Conservation (phyloP, 2,329 filamentous ascomycete species). For the Fusarium abutilonis region DNA sequence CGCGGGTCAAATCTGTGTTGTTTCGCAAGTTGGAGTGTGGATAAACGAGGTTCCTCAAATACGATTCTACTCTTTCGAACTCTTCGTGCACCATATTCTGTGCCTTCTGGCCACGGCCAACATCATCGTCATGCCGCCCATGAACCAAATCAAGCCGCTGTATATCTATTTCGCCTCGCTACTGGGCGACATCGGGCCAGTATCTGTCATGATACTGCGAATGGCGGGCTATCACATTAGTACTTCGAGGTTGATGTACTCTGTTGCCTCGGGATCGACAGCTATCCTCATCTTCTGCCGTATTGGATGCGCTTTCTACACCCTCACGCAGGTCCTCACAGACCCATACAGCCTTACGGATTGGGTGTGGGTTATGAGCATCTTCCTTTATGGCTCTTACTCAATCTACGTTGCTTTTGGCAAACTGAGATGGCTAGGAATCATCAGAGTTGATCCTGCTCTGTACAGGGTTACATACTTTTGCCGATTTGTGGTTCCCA, state of each 20-base stretch:
- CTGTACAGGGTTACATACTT: constrained; percentile 20
- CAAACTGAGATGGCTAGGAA: constrained; percentile 33
- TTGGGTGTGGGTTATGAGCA: constrained; percentile 37
- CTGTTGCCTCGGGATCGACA: constrained; percentile 25
- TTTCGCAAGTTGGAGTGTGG: constrained; percentile 42
- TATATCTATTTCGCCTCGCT: constrained; percentile 44
- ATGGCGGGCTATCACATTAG: constrained; percentile 22
- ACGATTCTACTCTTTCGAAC: constrained; percentile 29
- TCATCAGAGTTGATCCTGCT: constrained; percentile 23
- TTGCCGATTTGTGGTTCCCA: constrained; percentile 14
- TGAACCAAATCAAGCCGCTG: constrained; percentile 43
- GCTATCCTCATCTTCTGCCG: constrained; percentile 27
- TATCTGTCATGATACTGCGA: constrained; percentile 34
- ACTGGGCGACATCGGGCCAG: constrained; percentile 39
- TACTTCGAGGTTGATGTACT: constrained; percentile 32
- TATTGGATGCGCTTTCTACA: constrained; percentile 29
- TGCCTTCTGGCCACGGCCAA: constrained; percentile 40
- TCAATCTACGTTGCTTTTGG: constrained; percentile 20
- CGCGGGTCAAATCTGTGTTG: constrained; percentile 39
- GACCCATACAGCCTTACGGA: constrained; percentile 35
- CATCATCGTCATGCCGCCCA: constrained; percentile 31
- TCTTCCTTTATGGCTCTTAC: constrained; percentile 41
- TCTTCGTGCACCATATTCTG: constrained; percentile 43
- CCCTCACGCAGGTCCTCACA: constrained; percentile 30
- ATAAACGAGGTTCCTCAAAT: constrained; percentile 32